Percentiles rank a stretch among this genome's conserved stretches.
Conservation (phyloP, 768 basidiomycete species). For the Lepiota brunneoincarnata region DNA sequence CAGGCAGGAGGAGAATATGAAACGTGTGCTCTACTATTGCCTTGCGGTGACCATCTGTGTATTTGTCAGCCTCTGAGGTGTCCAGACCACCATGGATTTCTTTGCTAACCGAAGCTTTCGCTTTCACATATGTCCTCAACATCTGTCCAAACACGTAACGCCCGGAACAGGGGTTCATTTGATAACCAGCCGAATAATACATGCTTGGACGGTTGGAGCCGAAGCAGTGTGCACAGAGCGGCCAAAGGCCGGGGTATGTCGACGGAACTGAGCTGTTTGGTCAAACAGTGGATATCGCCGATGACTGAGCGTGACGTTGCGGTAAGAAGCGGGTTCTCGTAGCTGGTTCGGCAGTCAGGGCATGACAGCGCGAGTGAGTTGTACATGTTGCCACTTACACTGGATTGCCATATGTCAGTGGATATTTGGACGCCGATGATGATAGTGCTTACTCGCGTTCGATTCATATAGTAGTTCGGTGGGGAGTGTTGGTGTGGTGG, state of each 20-base stretch:
- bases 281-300: constrained; percentile 64
- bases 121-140: constrained; percentile 73
- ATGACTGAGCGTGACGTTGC: constrained; percentile 73
- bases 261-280: constrained; percentile 55
- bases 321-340: constrained; percentile 78
- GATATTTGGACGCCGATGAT: not conserved
- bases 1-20: constrained; percentile 73
- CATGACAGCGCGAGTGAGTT: constrained; percentile 1
- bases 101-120: constrained; percentile 67
- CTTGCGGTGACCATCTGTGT: constrained; percentile 67
- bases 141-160: constrained; percentile 70
- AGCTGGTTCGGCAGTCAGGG: constrained; percentile 38
- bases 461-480: constrained; percentile 68
- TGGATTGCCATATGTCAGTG: constrained; percentile 21
- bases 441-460: constrained; percentile 55
- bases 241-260: constrained; percentile 70
- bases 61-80: not conserved
- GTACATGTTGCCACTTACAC: constrained; percentile 35
- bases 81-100: not conserved
- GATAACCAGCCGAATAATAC: constrained; percentile 20
- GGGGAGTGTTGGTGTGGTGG: constrained; percentile 45
- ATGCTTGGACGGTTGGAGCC: constrained; percentile 33
- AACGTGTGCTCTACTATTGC: constrained; percentile 79
- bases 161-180: constrained; percentile 54
- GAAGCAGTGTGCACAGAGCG: constrained; percentile 54